phyloP scores from a whole-genome alignment of 1,139 yeast genomes.

The Citeromyces siamensis region DNA sequence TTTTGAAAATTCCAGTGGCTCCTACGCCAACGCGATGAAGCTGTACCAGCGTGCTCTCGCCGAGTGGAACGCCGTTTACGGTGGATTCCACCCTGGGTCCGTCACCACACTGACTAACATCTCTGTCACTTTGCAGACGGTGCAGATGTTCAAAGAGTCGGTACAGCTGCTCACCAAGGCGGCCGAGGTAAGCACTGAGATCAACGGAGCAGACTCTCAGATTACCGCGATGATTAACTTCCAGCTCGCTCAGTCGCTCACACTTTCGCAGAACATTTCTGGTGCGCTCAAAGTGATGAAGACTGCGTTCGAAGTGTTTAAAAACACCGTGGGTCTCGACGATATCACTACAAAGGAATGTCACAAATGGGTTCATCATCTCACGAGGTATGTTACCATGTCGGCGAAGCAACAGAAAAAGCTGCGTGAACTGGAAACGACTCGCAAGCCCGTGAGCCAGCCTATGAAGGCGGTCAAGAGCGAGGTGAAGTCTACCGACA shows the following conservation, averaged over 20 bases:
- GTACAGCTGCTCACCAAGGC: conserved; percentile 36
- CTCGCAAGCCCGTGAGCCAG: conserved; percentile 17
- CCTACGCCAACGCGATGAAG: conserved; percentile 48
- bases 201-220: conserved; percentile 31
- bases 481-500: conserved; percentile 15
- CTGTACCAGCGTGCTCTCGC: conserved; percentile 49
- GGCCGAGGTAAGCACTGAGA: conserved; percentile 28
- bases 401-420: conserved; percentile 12
- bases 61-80: conserved; percentile 41
- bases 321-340: conserved; percentile 45
- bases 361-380: conserved; percentile 45
- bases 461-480: conserved; percentile 9
- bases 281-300: conserved; percentile 43
- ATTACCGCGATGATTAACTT: conserved; percentile 47
- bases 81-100: conserved; percentile 55
- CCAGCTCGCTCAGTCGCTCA: conserved; percentile 56
- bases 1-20: conserved; percentile 51
- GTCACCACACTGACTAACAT: conserved; percentile 55
- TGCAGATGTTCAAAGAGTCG: conserved; percentile 33
- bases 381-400: conserved; percentile 22
- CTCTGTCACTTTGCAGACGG: conserved; percentile 45
- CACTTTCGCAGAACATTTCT: conserved; percentile 37
- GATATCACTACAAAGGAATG: conserved; percentile 54
- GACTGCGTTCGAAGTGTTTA: conserved; percentile 40
- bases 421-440: conserved; percentile 11